phyloP scores from a whole-genome alignment of 2,329 filamentous ascomycete genomes.

The Diaporthe citrichinensis region DNA sequence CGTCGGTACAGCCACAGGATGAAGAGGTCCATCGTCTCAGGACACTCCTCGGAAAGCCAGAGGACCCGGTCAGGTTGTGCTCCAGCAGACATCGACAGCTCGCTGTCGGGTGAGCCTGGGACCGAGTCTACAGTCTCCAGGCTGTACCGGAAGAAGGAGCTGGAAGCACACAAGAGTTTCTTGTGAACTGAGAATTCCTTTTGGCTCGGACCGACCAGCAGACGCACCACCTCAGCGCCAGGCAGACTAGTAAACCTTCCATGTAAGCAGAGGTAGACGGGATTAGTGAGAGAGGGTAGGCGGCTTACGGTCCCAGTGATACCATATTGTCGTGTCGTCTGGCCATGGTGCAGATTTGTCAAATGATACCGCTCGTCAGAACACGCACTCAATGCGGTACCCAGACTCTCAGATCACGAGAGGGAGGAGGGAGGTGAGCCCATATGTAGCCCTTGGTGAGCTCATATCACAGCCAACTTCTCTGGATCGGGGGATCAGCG shows the following conservation, averaged over 20 bases:
- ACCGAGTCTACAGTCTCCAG: constrained; percentile 53
- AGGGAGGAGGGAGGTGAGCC: constrained; percentile 31
- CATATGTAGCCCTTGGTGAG: constrained; percentile 40
- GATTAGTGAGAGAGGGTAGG: background rate
- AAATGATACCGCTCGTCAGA: constrained; percentile 13
- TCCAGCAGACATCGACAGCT: constrained; percentile 48
- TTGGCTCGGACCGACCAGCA: constrained; percentile 60
- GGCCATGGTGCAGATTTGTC: constrained; percentile 10
- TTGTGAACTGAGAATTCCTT: constrained; percentile 59
- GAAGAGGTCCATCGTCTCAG: constrained; percentile 68
- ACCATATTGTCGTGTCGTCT: constrained; percentile 33
- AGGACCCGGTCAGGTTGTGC: constrained; percentile 45
- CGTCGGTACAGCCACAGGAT: constrained; percentile 66
- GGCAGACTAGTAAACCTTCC: constrained; percentile 32
- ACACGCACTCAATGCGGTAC: constrained; percentile 22
- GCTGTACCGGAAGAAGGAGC: constrained; percentile 63
- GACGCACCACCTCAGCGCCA: constrained; percentile 47
- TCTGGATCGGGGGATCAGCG: constrained; percentile 22
- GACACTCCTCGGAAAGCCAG: constrained; percentile 60
- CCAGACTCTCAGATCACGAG: background rate
- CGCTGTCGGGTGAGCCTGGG: constrained; percentile 42
- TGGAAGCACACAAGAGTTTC: constrained; percentile 61
- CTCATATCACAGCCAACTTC: constrained; percentile 24
- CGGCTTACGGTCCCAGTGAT: constrained; percentile 35
- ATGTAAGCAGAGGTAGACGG: constrained; percentile 25